A percentile compares a stretch with the other conserved stretches of the same genome.
phyloP scores from a whole-genome alignment of 139 green algal species.

The Tetradesmus obliquus region DNA sequence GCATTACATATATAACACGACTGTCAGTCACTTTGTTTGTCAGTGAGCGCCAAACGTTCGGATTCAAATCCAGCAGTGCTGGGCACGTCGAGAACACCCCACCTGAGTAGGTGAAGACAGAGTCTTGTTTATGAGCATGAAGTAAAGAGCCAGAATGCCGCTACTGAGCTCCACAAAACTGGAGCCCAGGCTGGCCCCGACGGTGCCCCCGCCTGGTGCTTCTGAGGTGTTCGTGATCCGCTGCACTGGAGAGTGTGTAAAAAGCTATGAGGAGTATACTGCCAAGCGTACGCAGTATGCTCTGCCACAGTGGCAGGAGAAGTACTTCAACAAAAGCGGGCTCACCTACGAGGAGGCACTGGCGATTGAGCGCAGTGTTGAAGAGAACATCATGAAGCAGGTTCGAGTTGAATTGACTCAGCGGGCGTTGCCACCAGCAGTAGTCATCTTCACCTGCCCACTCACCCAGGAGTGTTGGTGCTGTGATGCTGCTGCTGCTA shows the following conservation, averaged over 20 bases:
- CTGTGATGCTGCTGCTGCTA: not conserved
- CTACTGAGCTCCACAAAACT: not conserved
- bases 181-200: slow-evolving; percentile 9
- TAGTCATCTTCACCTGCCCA: not conserved
- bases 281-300: slow-evolving; percentile 62
- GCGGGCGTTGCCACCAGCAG: not conserved
- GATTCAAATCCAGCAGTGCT: not conserved
- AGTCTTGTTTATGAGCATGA: not conserved
- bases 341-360: slow-evolving; percentile 84
- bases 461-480: not conserved
- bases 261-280: slow-evolving; percentile 70
- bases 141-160: not conserved
- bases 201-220: not conserved
- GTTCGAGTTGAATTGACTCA: not conserved
- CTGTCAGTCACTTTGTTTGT: not conserved
- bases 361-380: slow-evolving; percentile 50
- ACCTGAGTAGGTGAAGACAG: too few relatives aligned
- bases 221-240: slow-evolving; percentile 67
- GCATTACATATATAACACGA: too few relatives aligned
- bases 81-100: too few relatives aligned
- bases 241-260: slow-evolving; percentile 76
- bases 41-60: not conserved
- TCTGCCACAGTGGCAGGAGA: slow-evolving; percentile 70
- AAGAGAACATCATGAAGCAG: slow-evolving; percentile 6
- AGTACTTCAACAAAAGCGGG: slow-evolving; percentile 57